Evolutionary conservation across 1,284 basidiomycete genomes (phyloP).

Genomic region (Cryptococcus sp.): DNA sequence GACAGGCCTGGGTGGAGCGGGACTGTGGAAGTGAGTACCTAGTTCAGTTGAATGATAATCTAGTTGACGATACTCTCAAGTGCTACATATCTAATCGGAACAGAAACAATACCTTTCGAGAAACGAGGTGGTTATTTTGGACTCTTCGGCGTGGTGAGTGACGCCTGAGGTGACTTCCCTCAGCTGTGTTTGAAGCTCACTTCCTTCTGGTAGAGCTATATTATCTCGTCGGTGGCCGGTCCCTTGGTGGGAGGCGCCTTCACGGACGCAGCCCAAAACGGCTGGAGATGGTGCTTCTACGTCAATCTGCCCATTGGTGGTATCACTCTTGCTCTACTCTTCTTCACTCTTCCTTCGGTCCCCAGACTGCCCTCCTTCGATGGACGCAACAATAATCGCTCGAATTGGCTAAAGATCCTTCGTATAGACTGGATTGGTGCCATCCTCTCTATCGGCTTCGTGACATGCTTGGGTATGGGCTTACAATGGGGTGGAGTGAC

Average conservation of each 20-base stretch:
- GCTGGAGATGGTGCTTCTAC: conserved; percentile 40
- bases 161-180: too few relatives aligned
- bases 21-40: conserved; percentile 31
- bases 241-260: conserved; percentile 32
- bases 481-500: conserved; percentile 32
- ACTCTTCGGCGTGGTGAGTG: conserved; percentile 24
- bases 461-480: conserved; percentile 30
- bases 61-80: neutral
- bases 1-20: conserved; percentile 32
- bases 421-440: conserved; percentile 29
- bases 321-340: conserved; percentile 17
- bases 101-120: conserved; percentile 28
- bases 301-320: conserved; percentile 30
- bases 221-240: conserved; percentile 31
- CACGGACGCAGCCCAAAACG: conserved; percentile 23
- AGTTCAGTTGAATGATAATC: neutral
- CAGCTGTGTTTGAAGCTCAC: neutral
- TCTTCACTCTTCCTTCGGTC: conserved; percentile 20
- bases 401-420: conserved; percentile 18
- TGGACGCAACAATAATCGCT: conserved; percentile 20
- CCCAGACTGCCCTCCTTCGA: conserved; percentile 23
- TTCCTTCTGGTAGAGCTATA: conserved; percentile 16
- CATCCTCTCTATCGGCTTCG: conserved; percentile 24
- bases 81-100: conserved; percentile 30
- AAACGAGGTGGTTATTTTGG: conserved; percentile 30